Evolutionary conservation across 768 basidiomycete genomes (phyloP).

Genomic region (Auricularia cornea): DNA sequence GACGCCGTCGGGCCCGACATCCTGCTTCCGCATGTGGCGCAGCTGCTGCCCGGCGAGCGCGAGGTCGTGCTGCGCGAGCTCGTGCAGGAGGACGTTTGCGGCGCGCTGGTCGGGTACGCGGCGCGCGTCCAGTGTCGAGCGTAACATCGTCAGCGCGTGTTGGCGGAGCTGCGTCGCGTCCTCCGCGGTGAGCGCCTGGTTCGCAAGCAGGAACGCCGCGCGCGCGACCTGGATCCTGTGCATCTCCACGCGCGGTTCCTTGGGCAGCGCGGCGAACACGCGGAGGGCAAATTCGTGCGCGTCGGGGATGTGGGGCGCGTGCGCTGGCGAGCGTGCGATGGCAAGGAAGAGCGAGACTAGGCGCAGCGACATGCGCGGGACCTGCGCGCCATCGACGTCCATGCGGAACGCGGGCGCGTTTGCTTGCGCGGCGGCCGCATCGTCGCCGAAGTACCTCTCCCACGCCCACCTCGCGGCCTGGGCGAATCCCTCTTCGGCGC

Average conservation of each 20-base stretch:
- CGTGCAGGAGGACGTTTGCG: background rate
- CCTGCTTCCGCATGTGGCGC: background rate
- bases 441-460: background rate
- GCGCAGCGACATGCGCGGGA: background rate
- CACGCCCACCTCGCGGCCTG: background rate
- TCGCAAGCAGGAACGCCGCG: background rate
- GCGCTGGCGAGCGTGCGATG: background rate
- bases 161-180: background rate
- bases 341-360: background rate
- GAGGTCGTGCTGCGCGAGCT: background rate
- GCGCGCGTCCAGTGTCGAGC: background rate
- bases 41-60: background rate
- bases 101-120: background rate
- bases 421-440: background rate
- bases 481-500: background rate
- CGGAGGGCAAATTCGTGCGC: background rate
- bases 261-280: background rate
- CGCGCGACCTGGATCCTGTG: background rate
- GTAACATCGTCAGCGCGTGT: background rate
- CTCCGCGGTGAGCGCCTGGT: background rate
- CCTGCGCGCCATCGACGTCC: background rate
- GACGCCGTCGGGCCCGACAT: background rate
- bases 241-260: background rate
- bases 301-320: background rate
- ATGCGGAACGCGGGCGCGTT: background rate